Evolutionary conservation across 2,329 filamentous ascomycete genomes (phyloP), one percentile per base, ranked within the genome.

Genomic region (Nigrospora osmanthi): DNA sequence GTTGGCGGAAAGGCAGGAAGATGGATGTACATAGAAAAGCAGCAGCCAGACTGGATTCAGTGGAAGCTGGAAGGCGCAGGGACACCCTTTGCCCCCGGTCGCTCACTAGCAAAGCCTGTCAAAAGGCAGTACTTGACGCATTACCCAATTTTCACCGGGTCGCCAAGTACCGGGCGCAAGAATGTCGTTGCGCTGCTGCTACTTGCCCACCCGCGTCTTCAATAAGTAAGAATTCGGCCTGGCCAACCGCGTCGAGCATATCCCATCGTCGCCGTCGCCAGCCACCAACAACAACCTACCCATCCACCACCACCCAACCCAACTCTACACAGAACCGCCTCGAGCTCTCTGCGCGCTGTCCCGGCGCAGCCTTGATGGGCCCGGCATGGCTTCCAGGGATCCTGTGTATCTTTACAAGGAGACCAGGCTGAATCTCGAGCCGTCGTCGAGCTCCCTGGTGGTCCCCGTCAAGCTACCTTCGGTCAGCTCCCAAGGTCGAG

Each of bases 401-500:
- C 74, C 78, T 54, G 75, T 77, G 52, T 83, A 79, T 67, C 73
- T 87, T 67, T 93, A 86, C 74, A 90, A 89, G 72, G 89, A 94
- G 76, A 89, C 86, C 64, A 83, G 87, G 63, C 72, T 95, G 66
- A 88, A 87, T 65, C 77, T 93, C 57, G 87, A 93, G 67, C 81
- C 83, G 52, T 75, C 80, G 49, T 84, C 79, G 55, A 72, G 76
- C 53, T 79, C 78, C 56, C 85, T 83, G 48, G 77, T 83, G 57
- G 78, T 89, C 61, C 80, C 82, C 57, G 80, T 91, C 58, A 74
- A 79, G 58, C 76, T 89, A 54, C 78, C 82, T 52, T 72, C 75
- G 35, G 70, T 69, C 53, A 71, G 63, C 56, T 69, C 61, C 60
- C 67, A 68, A 62, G 67, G 61, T 59, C 66, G 60, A 59, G 59